These are phyloP conservation scores for Aspergillus incahuasiensis DNA, from an alignment of 495 filamentous ascomycete genomes.

Conservation along the genomic window DNA sequence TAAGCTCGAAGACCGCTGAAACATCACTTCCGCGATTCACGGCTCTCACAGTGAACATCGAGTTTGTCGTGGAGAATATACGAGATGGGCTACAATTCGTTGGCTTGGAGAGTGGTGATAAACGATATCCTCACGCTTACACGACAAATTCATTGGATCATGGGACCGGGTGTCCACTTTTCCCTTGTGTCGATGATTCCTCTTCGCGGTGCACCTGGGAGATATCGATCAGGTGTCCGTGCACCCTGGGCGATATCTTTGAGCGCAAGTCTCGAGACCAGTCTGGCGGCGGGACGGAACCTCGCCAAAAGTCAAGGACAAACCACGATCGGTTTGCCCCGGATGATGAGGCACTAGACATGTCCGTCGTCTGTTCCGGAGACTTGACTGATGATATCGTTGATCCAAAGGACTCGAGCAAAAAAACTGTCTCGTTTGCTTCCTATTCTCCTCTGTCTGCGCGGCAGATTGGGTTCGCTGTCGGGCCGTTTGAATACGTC, in stretches of 20 bases:
- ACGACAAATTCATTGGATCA: slow-evolving; percentile 73
- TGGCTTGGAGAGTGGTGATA: slow-evolving; percentile 70
- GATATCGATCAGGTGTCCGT: slow-evolving; percentile 76
- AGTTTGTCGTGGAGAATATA: slow-evolving; percentile 67
- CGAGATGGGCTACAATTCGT: slow-evolving; percentile 89
- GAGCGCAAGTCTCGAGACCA: slow-evolving; percentile 33
- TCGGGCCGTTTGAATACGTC: slow-evolving; percentile 91
- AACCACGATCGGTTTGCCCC: slow-evolving; percentile 40
- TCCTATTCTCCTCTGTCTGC: slow-evolving; percentile 66
- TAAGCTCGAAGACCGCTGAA: slow-evolving; percentile 32
- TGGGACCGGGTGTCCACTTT: slow-evolving; percentile 77
- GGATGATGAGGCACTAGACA: slow-evolving; percentile 80
- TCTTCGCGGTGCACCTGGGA: slow-evolving; percentile 80
- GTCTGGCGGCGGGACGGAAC: slow-evolving; percentile 10
- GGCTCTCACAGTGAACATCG: slow-evolving; percentile 58
- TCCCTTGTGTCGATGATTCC: slow-evolving; percentile 86
- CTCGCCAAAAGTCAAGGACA: slow-evolving; percentile 19
- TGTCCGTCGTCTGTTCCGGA: slow-evolving; percentile 86
- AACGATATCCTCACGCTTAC: slow-evolving; percentile 84
- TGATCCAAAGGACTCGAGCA: slow-evolving; percentile 66
- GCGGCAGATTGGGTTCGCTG: slow-evolving; percentile 83
- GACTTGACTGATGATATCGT: slow-evolving; percentile 77
- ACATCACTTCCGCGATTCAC: slow-evolving; percentile 47
- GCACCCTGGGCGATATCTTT: slow-evolving; percentile 81
- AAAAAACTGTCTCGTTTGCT: slow-evolving; percentile 80